Percentiles rank a stretch among this genome's conserved stretches.
Conservation (phyloP, 257 asterid species). For the Cruciata laevipes region DNA sequence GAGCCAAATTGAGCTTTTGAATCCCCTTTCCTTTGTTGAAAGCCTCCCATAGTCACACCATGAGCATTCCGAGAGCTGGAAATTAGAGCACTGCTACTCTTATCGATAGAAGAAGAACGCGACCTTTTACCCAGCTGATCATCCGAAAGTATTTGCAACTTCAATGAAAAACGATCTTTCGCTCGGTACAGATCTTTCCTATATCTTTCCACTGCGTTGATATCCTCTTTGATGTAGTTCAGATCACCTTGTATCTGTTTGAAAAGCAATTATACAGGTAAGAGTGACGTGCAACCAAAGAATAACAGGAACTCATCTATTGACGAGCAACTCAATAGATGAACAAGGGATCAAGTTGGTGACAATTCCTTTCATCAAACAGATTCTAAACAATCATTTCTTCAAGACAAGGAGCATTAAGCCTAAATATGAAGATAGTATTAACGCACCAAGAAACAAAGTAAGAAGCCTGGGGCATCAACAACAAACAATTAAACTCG, state of each 20-base stretch:
- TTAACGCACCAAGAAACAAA: neutral
- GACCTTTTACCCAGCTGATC: conserved; percentile 42
- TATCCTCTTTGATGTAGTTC: conserved; percentile 57
- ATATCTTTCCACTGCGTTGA: conserved; percentile 59
- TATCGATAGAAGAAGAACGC: conserved; percentile 38
- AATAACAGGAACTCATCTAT: neutral
- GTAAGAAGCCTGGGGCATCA: neutral
- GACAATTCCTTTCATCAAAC: neutral
- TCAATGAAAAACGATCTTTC: conserved; percentile 59
- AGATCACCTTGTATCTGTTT: conserved; percentile 54
- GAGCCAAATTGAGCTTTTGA: conserved; percentile 31
- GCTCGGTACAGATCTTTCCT: conserved; percentile 60
- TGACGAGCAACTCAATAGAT: neutral
- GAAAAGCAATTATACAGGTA: conserved; percentile 8
- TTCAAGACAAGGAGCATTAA: neutral
- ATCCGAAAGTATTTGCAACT: conserved; percentile 49
- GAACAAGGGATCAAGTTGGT: neutral
- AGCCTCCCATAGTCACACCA: conserved; percentile 42
- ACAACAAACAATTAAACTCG: neutral
- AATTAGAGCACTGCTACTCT: conserved; percentile 35
- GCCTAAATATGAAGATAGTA: neutral
- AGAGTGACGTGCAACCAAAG: neutral
- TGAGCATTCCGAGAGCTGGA: conserved; percentile 45
- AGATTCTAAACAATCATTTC: neutral
- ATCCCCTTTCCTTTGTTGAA: conserved; percentile 41